Percentiles rank a stretch among this genome's conserved stretches.
phyloP scores from a whole-genome alignment of 176 grass and related monocot genomes.

The Olyra latifolia region DNA sequence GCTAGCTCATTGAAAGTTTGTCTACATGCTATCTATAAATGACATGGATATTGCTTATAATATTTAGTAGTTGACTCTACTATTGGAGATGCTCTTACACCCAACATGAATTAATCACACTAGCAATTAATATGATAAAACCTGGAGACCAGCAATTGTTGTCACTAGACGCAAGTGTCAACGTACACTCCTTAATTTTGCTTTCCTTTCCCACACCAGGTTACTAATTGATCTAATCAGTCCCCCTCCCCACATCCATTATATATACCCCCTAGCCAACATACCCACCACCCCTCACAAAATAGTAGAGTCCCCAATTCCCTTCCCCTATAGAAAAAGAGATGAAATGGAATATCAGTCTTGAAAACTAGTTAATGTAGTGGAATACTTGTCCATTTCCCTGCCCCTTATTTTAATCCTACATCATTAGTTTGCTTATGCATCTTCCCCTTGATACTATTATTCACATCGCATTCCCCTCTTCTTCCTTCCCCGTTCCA shows the following conservation, averaged over 20 bases:
- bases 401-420: constrained; percentile 45
- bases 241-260: constrained; percentile 31
- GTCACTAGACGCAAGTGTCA: constrained; percentile 44
- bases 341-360: constrained; percentile 54
- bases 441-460: constrained; percentile 36
- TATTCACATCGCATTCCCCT: constrained; percentile 43
- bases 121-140: constrained; percentile 22
- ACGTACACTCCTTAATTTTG: constrained; percentile 31
- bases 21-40: too few species aligned
- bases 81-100: too few species aligned
- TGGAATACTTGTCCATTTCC: constrained; percentile 79
- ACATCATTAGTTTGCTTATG: constrained; percentile 40
- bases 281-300: constrained; percentile 34
- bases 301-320: constrained; percentile 54
- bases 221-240: constrained; percentile 33
- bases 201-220: constrained; percentile 44
- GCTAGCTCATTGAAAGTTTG: too few species aligned
- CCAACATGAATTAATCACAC: constrained; percentile 15
- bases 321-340: constrained; percentile 47
- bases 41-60: too few species aligned
- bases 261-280: neutral
- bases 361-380: constrained; percentile 80
- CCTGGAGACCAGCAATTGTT: constrained; percentile 6
- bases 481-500: constrained; percentile 62
- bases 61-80: too few species aligned